Evolutionary conservation across 805 yeast genomes (phyloP), one percentile per base, ranked within the genome.

Genomic region (Hanseniaspora valbyensis): DNA sequence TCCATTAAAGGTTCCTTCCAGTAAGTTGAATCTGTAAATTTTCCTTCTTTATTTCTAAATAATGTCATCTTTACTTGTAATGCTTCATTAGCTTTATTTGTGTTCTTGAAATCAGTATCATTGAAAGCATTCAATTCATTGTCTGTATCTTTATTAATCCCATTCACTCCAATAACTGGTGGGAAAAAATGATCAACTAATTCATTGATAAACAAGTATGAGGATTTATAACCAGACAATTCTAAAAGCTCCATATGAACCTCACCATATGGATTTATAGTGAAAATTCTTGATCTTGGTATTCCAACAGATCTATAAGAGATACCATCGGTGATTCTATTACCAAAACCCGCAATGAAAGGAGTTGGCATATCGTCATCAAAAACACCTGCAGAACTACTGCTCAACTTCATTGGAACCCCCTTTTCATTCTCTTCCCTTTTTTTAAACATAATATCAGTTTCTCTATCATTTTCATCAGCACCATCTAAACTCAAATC

Each of bases 131-230:
- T 38, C 19, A 45, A 22, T 21, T 38, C 43, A 19, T 22, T 22
- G 16, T 45, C 50, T 38, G 38, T 30, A 1, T 13, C 24, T 3
- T 16, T 39, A 18, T 22, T 12, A 14, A 8, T 7, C 6, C n/a
- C 18, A 21, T 7, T 9, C 2, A 14, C 10, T 8, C 13, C 41
- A 4, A 18, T 67, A 41, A 78, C 83, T 0, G 96, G 95, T 8
- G 98, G 98, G 73, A 92, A 92, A 64, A 89, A 89, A 64, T 92
- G 97, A 66, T 92, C 98, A 12, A 92, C 96, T 50, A 92, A 72
- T 63, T 92, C 97, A 41, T 92, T 85, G 60, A 92, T 90, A 55
- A 80, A 81, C 45, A 92, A 77, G 63, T 92, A 92, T 0, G 95
- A 80, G 48, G 92, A 81, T 61, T 77, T 83, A 64, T 84, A 86